Base-by-base conservation (phyloP, 192 early-diverging fungal genomes). In the Mortierella claussenii region DNA sequence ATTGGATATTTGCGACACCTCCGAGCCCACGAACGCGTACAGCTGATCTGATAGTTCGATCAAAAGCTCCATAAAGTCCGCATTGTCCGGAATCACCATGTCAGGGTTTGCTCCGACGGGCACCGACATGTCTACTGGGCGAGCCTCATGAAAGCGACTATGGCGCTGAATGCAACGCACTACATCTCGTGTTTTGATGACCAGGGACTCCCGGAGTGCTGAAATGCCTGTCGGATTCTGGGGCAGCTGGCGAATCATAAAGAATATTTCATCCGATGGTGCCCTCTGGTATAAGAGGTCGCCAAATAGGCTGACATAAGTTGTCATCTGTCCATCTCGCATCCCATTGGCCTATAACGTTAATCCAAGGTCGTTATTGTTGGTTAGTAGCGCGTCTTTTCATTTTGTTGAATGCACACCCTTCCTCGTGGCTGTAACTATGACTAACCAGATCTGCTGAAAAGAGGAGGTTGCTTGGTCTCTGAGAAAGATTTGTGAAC, bases 11-110 rank as follows among this genome's bases (percentile, higher is more conserved):
- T 60, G 65, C 18, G 73, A 76, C 10, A 67, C 58, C 56, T 88
- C 87, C 37, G 79, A 65, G 26, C 80, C 66, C 45, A 89, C 91
- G 82, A 92, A 89, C 49, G 87, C 88, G 61, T 91, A 91, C 5
- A 94, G 69, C 51, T 92, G 91, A 69, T 94, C 92, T 8, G 89
- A 91, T 4, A 89, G 81, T 68, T 92, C 90, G 54, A 87, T 89
- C 82, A 91, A 86, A 12, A 91, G 67, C 63, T 92, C 90, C 91
- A 91, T 91, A 49, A 89, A 88, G 65, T 86, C 83, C 13, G 91
- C 57, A 52, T 89, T 86, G 32, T 82, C 75, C 2, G 92, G 92
- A 34, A 94, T 85, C 18, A 89, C 59, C 82, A 90, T 89, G 4
- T 84, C 68, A 12, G 60, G 52, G 13, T 64, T 68, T 3, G 69